Base-by-base conservation (phyloP, 139 green algal species). In the Picochlorum sp. region DNA sequence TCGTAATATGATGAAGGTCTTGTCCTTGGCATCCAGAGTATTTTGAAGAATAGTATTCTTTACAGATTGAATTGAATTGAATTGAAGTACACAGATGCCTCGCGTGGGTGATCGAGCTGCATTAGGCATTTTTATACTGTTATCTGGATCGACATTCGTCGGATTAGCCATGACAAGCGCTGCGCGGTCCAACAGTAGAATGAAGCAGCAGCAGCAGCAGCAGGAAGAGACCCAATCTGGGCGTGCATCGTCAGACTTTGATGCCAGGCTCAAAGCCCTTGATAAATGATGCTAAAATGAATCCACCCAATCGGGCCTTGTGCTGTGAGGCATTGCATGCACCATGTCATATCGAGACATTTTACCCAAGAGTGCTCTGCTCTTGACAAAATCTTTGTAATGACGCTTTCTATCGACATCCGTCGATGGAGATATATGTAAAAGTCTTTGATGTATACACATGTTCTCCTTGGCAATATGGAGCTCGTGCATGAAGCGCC, bases 11-110 rank as follows among this genome's bases (percentile, higher is more conserved):
- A 71, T 84, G 56, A 86, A 86, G 64, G 64, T 86, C 18, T 58
- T 86, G 18, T 81, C 78, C 2, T 54, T 86, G 52, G 79, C 80
- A 23, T 51, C 75, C 4, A 56, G 75, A 31, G 78, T 86, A 9
- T 63, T 86, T 55, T 86, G 54, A 34, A 45, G 60, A 37, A 2
- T 28, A 28, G 0, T 28, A 28, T 28, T 28, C 24, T 28, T 28
- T 28, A 28, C 4, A 24, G 2, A 54, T 51, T 24, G 30, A 4
- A n/a, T n/a, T n/a, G n/a, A n/a, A 16, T 18, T 30, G 23, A 20
- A 44, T 23, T 31, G 13, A 26, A 24, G 34, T 21, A 66, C 45
- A 41, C 23, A 13, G 16, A 65, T 54, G 18, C 15, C 57, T 3
- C 18, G 45, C 5, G n/a, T 65, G 20, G 65, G 67, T 15, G 67